Conservation (phyloP, 1,284 basidiomycete genomes). For the Ceratobasidium sp. region DNA sequence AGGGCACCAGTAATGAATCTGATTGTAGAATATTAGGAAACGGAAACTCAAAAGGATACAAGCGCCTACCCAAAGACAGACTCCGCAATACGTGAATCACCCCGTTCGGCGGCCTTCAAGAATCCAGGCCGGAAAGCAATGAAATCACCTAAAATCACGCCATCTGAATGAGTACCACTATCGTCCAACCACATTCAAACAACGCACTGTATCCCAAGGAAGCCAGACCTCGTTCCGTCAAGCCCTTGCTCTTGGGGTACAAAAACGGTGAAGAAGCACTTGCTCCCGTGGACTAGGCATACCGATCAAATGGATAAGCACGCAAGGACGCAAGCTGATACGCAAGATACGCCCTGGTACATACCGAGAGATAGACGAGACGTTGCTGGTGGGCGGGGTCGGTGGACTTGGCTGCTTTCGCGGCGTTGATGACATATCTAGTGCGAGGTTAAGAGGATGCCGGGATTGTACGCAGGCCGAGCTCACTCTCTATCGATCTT, state of each 20-base stretch:
- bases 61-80: constrained; percentile 57
- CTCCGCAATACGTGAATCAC: constrained; percentile 58
- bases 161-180: background rate
- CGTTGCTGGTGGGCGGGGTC: constrained; percentile 62
- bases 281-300: constrained; percentile 44
- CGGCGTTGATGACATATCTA: constrained; percentile 78
- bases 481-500: constrained; percentile 78
- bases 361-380: constrained; percentile 74
- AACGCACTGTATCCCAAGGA: constrained; percentile 63
- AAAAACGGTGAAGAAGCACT: constrained; percentile 46
- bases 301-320: constrained; percentile 24
- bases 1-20: constrained; percentile 58
- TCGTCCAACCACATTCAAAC: background rate
- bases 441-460: background rate
- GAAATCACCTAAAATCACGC: constrained; percentile 58
- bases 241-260: constrained; percentile 69
- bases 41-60: background rate
- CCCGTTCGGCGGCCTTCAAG: constrained; percentile 55
- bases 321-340: background rate
- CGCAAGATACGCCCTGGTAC: constrained; percentile 15
- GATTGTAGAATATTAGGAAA: background rate
- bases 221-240: constrained; percentile 76
- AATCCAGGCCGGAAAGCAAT: constrained; percentile 73
- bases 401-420: constrained; percentile 66
- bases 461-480: background rate